phyloP scores from a whole-genome alignment of 208 protist genomes.

The Leishmania lainsoni region DNA sequence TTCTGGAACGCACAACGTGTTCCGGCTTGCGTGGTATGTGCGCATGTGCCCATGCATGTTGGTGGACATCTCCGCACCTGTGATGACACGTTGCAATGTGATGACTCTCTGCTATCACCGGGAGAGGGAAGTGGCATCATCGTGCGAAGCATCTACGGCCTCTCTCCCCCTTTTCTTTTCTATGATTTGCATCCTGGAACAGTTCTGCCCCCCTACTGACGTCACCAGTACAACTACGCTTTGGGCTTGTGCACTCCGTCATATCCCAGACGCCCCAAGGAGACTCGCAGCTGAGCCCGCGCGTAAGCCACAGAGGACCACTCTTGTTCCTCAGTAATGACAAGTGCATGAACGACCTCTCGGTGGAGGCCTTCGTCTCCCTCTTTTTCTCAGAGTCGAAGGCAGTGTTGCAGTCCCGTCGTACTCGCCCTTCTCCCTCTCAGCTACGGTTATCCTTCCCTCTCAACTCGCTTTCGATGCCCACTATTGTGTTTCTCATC shows the following conservation, averaged over 20 bases:
- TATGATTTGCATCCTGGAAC: background rate
- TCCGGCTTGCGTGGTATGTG: slow-evolving; percentile 9
- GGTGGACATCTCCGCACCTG: background rate
- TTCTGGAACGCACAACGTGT: slow-evolving; percentile 5
- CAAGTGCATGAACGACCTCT: background rate
- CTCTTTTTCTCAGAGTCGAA: background rate
- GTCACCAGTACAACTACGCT: background rate
- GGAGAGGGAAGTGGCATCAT: background rate
- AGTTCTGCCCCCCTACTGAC: background rate
- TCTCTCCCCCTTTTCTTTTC: background rate
- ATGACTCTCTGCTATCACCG: background rate
- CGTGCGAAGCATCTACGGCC: background rate
- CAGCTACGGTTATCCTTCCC: background rate
- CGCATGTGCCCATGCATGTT: background rate
- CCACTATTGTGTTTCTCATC: background rate
- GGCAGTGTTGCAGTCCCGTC: background rate
- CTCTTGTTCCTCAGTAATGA: background rate
- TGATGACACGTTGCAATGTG: background rate
- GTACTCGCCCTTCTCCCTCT: background rate
- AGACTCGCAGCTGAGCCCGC: background rate
- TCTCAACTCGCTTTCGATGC: too few species aligned
- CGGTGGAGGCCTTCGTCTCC: background rate
- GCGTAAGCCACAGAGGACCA: background rate
- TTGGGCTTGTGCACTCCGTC: background rate
- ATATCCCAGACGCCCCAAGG: background rate